Conservation (phyloP, 495 filamentous ascomycete species). For the Lepidopterella palustris region DNA sequence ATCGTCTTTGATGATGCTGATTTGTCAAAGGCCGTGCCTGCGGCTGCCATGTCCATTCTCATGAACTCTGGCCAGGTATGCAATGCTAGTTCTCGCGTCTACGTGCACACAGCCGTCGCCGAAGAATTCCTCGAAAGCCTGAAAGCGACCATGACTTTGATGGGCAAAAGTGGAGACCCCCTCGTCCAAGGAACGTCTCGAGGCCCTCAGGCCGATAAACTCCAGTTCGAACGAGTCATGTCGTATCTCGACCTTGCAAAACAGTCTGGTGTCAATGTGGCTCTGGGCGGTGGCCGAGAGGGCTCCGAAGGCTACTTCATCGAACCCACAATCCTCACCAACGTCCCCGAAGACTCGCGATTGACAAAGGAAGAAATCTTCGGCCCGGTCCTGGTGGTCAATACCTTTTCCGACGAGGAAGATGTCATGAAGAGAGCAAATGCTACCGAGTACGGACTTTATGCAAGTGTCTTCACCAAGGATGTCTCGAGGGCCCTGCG, state of each 20-base stretch:
- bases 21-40: conserved; percentile 29
- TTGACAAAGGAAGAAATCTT: conserved; percentile 46
- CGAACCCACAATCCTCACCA: conserved; percentile 44
- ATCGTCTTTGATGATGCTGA: conserved; percentile 38
- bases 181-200: conserved; percentile 29
- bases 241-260: conserved; percentile 28
- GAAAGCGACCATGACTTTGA: conserved; percentile 20
- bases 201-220: conserved; percentile 33
- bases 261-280: conserved; percentile 12
- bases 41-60: conserved; percentile 26
- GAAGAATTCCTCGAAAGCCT: conserved; percentile 32
- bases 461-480: conserved; percentile 32
- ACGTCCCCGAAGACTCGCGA: conserved; percentile 36
- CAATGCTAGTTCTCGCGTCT: conserved; percentile 36
- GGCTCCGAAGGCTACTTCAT: conserved; percentile 43
- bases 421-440: conserved; percentile 41
- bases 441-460: conserved; percentile 40
- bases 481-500: conserved; percentile 29
- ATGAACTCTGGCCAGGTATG: conserved; percentile 33
- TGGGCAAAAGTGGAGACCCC: conserved; percentile 34
- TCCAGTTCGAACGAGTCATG: conserved; percentile 27
- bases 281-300: conserved; percentile 13
- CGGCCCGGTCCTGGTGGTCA: conserved; percentile 44
- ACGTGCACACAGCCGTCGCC: conserved; percentile 37
- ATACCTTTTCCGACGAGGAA: conserved; percentile 39